phyloP scores from a whole-genome alignment of 2,329 filamentous ascomycete genomes.

The Diaporthe citri region DNA sequence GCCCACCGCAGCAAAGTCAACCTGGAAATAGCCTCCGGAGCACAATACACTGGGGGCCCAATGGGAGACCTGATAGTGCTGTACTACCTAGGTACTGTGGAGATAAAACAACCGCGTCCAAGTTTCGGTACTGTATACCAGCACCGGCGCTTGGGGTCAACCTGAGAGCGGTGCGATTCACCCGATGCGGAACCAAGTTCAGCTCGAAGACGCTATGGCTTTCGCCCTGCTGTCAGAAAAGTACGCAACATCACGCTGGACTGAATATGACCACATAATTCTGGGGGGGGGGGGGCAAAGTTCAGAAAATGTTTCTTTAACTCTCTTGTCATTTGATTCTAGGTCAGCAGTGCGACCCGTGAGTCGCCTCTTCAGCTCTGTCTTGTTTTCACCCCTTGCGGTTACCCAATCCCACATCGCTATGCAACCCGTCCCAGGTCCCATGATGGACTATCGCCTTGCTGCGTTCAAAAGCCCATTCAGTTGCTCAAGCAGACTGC shows the following conservation, averaged over 20 bases:
- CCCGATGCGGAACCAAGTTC: not conserved
- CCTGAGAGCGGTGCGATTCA: not conserved
- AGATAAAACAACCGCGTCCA: not conserved
- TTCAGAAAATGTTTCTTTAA: not conserved
- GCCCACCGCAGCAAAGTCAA: not conserved
- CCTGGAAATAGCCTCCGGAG: not conserved
- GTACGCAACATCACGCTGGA: not conserved
- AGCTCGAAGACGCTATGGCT: not conserved
- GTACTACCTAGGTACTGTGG: not conserved
- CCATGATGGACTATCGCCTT: not conserved
- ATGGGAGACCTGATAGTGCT: too few relatives aligned
- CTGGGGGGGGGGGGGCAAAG: not conserved
- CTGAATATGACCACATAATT: too few relatives aligned
- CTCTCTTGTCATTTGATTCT: not conserved
- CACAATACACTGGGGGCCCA: too few relatives aligned
- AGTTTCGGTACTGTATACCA: too few relatives aligned
- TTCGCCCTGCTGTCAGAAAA: not conserved
- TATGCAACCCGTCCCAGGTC: not conserved
- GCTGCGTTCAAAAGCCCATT: not conserved
- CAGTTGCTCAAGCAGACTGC: not conserved
- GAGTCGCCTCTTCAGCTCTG: slow-evolving; percentile 16
- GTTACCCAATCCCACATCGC: slow-evolving; percentile 1
- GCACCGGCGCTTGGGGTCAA: too few relatives aligned
- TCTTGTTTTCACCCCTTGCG: not conserved
- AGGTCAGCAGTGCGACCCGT: not conserved